These are phyloP conservation scores for Calonectria montana DNA, from an alignment of 2,329 filamentous ascomycete genomes.

Conservation along the genomic window DNA sequence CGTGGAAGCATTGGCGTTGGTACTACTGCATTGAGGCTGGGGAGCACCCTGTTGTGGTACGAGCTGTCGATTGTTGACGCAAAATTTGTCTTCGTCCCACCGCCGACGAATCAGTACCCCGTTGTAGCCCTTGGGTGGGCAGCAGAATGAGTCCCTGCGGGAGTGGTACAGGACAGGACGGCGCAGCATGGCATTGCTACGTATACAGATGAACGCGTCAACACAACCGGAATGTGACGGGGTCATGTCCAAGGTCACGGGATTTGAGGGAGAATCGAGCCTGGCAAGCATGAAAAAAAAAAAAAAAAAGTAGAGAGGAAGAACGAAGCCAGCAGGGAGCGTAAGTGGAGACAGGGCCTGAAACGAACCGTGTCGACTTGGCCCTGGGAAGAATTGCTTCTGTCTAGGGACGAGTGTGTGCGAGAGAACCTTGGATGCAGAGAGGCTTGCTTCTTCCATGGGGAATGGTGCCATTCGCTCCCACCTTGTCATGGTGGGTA, in stretches of 20 bases:
- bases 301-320: too few relatives aligned
- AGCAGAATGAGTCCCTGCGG: too few relatives aligned
- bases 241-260: not conserved
- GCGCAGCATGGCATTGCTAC: not conserved
- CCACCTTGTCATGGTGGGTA: slow-evolving; percentile 6
- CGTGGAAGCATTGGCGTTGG: slow-evolving; percentile 23
- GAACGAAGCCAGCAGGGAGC: slow-evolving; percentile 14
- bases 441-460: slow-evolving; percentile 33
- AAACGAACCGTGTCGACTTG: slow-evolving; percentile 37
- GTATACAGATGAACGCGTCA: not conserved
- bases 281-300: not conserved
- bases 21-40: slow-evolving; percentile 14
- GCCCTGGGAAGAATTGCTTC: slow-evolving; percentile 36
- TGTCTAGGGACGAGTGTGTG: slow-evolving; percentile 21
- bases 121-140: not conserved
- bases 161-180: not conserved
- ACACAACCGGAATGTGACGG: not conserved
- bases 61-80: slow-evolving; percentile 26
- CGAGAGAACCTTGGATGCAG: slow-evolving; percentile 34
- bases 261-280: not conserved
- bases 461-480: slow-evolving; percentile 39
- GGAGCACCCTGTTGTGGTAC: slow-evolving; percentile 25
- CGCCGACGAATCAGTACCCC: slow-evolving; percentile 7
- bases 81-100: slow-evolving; percentile 24
- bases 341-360: slow-evolving; percentile 32